Base-by-base conservation (phyloP, 2,329 filamentous ascomycete genomes). In the Chaetomiaceae sp. region DNA sequence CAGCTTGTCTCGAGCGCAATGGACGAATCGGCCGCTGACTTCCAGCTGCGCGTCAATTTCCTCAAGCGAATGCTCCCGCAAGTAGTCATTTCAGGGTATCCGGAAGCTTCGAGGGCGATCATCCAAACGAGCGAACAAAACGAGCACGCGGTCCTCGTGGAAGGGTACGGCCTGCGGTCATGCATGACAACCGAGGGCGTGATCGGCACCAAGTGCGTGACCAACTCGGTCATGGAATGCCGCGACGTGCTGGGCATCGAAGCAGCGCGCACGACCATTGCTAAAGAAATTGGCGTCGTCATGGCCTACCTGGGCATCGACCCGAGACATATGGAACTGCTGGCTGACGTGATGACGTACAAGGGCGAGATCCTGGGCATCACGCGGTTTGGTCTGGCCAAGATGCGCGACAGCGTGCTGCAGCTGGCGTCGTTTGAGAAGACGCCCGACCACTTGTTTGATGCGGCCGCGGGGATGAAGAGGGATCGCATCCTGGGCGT, bases 341-440 rank as follows among this genome's bases (percentile, higher is more conserved):
- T 99, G 1, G 92, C 94, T 10, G 94, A 99, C 65, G 91, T 96
- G 49, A 99, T 99, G 94, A 97, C 94, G 1, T 97, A 92, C 79
- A 97, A 96, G 75, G 94, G 94, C 46, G 92, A 97, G 62, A 89
- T 99, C 0, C 80, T 96, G 16, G 94, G 94, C 47, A 99, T 99
- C 67, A 99, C 94, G 2, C 86, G 94, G 29, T 97, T 97, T 69
- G 94, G 94, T 47, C 78, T 99, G 23, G 88, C 90, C 53, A 99
- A 97, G 77, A 97, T 96, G 87, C 81, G 94, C 47, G 94, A 99
- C 69, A 89, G 83, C 14, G 94, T 97, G 10, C 75, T 99, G 51
- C 94, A 99, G 70, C 79, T 99, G 11, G 94, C 94, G 0, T 92
- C 87, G 16, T 99, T 99, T 66, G 94, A 99, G 72, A 97, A 97